These are phyloP conservation scores for Camillea tinctor DNA, from an alignment of 2,329 filamentous ascomycete genomes.

Conservation along the genomic window DNA sequence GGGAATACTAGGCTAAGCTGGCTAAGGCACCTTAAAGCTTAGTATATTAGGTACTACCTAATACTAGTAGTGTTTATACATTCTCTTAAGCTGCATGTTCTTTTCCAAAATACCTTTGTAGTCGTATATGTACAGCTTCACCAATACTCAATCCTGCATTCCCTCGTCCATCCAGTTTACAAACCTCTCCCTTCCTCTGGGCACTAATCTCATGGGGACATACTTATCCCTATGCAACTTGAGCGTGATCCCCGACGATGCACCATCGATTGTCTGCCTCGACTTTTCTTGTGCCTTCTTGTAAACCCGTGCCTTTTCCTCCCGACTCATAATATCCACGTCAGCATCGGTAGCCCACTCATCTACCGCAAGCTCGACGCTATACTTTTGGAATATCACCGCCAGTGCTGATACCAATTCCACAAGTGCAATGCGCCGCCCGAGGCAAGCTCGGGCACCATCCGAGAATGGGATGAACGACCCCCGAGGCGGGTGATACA, in stretches of 20 bases:
- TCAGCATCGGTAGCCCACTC: slow-evolving; percentile 55
- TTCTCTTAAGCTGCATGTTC: too few species aligned
- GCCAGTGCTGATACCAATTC: slow-evolving; percentile 57
- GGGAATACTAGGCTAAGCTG: too few species aligned
- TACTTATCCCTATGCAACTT: slow-evolving; percentile 61
- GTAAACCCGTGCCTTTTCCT: slow-evolving; percentile 55
- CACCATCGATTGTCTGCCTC: slow-evolving; percentile 49
- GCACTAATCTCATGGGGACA: slow-evolving; percentile 68
- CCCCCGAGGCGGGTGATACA: slow-evolving; percentile 60
- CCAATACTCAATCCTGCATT: slow-evolving; percentile 1
- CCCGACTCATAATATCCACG: slow-evolving; percentile 48
- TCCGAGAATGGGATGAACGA: slow-evolving; percentile 59
- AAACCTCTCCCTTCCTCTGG: slow-evolving; percentile 69
- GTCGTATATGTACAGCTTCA: background rate
- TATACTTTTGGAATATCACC: slow-evolving; percentile 57
- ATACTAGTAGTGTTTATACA: too few species aligned
- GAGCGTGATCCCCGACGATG: slow-evolving; percentile 67
- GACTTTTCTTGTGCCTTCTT: slow-evolving; percentile 57
- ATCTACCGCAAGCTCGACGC: slow-evolving; percentile 68
- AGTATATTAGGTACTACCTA: too few species aligned
- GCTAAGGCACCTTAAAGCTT: too few species aligned
- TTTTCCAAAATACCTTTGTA: background rate
- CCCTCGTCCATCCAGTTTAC: slow-evolving; percentile 33
- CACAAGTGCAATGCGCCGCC: slow-evolving; percentile 58
- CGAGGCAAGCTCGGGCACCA: slow-evolving; percentile 56